Evolutionary conservation across 2,329 filamentous ascomycete genomes (phyloP), one percentile per base, ranked within the genome.

Genomic region (Aspergillus pseudoviridinutans): DNA sequence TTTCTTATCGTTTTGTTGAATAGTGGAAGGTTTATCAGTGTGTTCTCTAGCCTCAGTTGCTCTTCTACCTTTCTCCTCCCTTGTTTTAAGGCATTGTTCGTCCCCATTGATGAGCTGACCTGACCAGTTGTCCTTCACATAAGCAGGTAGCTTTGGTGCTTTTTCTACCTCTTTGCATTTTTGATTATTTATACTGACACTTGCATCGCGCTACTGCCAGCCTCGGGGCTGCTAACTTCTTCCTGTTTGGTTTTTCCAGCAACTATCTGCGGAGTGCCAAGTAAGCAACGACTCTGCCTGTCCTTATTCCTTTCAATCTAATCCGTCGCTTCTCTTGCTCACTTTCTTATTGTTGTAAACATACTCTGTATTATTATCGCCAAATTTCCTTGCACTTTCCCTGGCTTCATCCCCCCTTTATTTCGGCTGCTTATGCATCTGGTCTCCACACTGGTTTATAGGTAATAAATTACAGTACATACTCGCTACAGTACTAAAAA

Each of bases 131-230:
- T 35, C 32, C 32, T 38, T 5, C 32, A 38, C 14, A 38, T 38
- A 38, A 38, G 32, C 14, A 6, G 32, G 14, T 38, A 17, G 32
- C 32, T 38, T 17, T 38, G 32, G 32, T 14, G 22, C 22, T 25
- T 5, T 5, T 25, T 27, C 42, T 20, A 38, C 29, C 42, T 38
- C 29, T 50, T 57, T 50, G 54, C 47, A 66, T 60, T 56, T 64
- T 29, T 29, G 12, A 29, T 62, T 51, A 61, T 61, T 53, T 60
- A 61, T 61, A 62, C 62, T 67, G 58, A 60, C 55, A 50, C 47
- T 38, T 60, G 57, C 61, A 62, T 62, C 51, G 54, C 58, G 51
- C 60, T 64, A 66, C 62, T 60, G 61, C 53, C 57, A 65, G 62
- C 55, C 49, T 59, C 55, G 51, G 53, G 54, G 55, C 58, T 55